Percentiles rank a stretch among this genome's conserved stretches.
Evolutionary conservation across 83 land plant genomes (phyloP).

Genomic region (Picea mariana): DNA sequence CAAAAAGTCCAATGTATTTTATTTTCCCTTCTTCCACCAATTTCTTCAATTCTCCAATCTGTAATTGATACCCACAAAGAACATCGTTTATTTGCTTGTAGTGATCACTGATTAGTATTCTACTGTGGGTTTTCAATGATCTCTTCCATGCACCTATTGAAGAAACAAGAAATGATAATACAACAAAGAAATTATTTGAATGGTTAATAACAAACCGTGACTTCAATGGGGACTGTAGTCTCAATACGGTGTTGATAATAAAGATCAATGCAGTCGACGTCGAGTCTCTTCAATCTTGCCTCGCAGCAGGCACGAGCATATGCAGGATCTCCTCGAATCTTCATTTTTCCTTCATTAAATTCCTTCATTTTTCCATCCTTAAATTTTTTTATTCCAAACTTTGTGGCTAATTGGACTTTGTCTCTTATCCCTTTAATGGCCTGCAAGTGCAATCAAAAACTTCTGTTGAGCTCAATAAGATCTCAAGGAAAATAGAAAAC

Average conservation of each 20-base stretch:
- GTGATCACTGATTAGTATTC: too few relatives aligned
- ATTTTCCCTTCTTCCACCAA: slow-evolving; percentile 59
- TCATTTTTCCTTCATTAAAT: slow-evolving; percentile 9
- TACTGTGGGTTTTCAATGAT: too few relatives aligned
- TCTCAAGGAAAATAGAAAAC: too few relatives aligned
- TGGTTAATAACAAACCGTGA: slow-evolving; percentile 7
- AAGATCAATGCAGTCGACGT: slow-evolving; percentile 42
- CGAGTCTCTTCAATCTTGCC: slow-evolving; percentile 40
- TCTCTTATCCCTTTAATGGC: slow-evolving; percentile 48
- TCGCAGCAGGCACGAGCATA: slow-evolving; percentile 35
- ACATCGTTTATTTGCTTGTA: too few relatives aligned
- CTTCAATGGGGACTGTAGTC: slow-evolving; percentile 30
- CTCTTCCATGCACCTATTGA: too few relatives aligned
- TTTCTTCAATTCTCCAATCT: slow-evolving; percentile 26
- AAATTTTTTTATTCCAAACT: slow-evolving; percentile 54
- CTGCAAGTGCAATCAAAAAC: slow-evolving; percentile 11
- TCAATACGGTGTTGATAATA: slow-evolving; percentile 49
- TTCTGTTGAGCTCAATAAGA: neutral
- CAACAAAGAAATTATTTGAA: too few relatives aligned
- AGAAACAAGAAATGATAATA: too few relatives aligned
- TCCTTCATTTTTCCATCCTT: too few relatives aligned
- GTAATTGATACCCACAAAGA: neutral
- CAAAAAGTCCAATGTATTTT: slow-evolving; percentile 49
- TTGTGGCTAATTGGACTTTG: slow-evolving; percentile 50
- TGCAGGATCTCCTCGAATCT: slow-evolving; percentile 29